Evolutionary conservation across 2,329 filamentous ascomycete genomes (phyloP).

Genomic region (Byssoonygena ceratinophila): DNA sequence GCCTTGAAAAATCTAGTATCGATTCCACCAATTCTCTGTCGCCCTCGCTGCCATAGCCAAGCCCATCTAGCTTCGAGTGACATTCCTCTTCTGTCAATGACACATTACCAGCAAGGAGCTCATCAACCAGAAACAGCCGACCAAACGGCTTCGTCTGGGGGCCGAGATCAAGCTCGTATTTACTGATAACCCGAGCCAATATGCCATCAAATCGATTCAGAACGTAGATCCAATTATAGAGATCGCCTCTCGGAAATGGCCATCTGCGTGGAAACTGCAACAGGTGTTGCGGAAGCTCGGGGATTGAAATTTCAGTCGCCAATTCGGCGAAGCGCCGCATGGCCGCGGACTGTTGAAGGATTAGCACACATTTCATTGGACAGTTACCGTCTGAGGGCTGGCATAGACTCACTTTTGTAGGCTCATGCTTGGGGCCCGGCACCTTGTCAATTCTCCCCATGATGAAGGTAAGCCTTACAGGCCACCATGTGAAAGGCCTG

Average conservation of each 20-base stretch:
- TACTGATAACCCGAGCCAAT: conserved; percentile 66
- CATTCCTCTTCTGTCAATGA: conserved; percentile 44
- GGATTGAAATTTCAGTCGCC: conserved; percentile 58
- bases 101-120: conserved; percentile 51
- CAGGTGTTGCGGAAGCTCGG: conserved; percentile 66
- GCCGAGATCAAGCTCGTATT: conserved; percentile 68
- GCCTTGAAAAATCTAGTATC: conserved; percentile 72
- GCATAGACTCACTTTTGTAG: conserved; percentile 37
- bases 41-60: conserved; percentile 62
- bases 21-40: conserved; percentile 70
- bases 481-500: conserved; percentile 32
- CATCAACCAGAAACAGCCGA: conserved; percentile 26
- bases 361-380: conserved; percentile 22
- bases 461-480: conserved; percentile 26
- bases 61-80: conserved; percentile 44
- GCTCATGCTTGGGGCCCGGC: conserved; percentile 43
- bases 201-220: conserved; percentile 89
- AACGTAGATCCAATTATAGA: conserved; percentile 96
- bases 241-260: conserved; percentile 89
- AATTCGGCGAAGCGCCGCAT: conserved; percentile 68
- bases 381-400: not conserved
- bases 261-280: conserved; percentile 74
- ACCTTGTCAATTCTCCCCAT: conserved; percentile 47
- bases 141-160: conserved; percentile 71
- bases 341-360: conserved; percentile 63